Conservation (phyloP, 2,329 filamentous ascomycete species). For the Nigrograna mackinnonii region DNA sequence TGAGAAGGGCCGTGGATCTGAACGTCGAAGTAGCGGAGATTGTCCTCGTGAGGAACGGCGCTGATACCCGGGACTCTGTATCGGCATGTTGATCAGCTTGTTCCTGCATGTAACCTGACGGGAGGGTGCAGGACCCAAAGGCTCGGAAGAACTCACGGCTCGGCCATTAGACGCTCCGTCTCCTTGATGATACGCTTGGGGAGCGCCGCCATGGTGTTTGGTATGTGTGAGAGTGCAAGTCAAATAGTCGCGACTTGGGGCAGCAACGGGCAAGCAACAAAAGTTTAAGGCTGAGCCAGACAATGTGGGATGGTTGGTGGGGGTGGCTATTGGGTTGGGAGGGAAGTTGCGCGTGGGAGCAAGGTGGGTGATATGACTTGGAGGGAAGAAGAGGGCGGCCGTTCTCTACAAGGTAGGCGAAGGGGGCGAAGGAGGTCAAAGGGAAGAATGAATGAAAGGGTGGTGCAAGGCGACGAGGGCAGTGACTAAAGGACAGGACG, state of each 20-base stretch:
- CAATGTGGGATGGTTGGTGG: constrained; percentile 13
- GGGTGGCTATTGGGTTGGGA: background rate
- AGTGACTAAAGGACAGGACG: too few relatives aligned
- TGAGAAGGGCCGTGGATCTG: constrained; percentile 90
- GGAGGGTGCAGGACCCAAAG: background rate
- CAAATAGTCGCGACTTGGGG: too few relatives aligned
- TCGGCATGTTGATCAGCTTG: constrained; percentile 11
- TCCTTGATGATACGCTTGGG: constrained; percentile 99
- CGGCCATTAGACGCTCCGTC: constrained; percentile 94
- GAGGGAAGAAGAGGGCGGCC: too few relatives aligned
- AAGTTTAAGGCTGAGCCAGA: too few relatives aligned
- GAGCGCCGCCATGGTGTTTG: constrained; percentile 70
- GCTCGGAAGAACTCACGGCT: constrained; percentile 69
- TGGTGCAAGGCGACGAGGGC: too few relatives aligned
- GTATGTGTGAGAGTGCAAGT: too few relatives aligned
- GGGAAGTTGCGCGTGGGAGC: background rate
- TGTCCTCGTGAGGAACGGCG: constrained; percentile 93
- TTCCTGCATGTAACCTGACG: background rate
- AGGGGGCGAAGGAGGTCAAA: too few relatives aligned
- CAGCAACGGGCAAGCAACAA: too few relatives aligned
- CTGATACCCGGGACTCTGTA: constrained; percentile 91
- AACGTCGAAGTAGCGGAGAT: constrained; percentile 97
- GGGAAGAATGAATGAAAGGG: too few relatives aligned
- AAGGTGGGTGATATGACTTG: too few relatives aligned
- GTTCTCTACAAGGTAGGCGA: too few relatives aligned